Evolutionary conservation across 768 basidiomycete genomes (phyloP), one percentile per base, ranked within the genome.

Genomic region (Cantharellus cinnabarinus): DNA sequence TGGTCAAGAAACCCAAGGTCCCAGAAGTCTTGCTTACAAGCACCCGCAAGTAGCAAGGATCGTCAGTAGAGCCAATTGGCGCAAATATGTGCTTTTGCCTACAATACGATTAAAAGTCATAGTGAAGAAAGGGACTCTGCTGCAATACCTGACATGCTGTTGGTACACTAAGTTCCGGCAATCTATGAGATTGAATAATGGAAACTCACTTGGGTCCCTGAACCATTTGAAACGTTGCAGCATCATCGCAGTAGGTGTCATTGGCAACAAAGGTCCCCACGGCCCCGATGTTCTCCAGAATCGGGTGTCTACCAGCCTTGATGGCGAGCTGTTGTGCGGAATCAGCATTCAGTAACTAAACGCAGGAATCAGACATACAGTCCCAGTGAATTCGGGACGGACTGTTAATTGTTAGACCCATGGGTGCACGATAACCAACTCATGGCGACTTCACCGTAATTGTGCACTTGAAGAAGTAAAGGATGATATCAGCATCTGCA

Each of bases 11-110:
- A 29, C 20, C 20, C 20, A 29, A 29, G 20, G 20, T 29, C 20
- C 20, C 20, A 29, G 20, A 29, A 29, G 20, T 29, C 20, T 29
- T 29, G 61, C 71, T 63, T 53, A 70, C 71, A 86, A 94, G 68
- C 82, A 89, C 0, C 91, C 86, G 61, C 82, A 81, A 80, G 90
- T 84, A 0, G 89, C 89, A 79, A 94, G 84, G 41, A 91, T 72
- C 1, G 80, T 75, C 51, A 97, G 70, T 2, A 97, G 73, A 1
- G 83, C 93, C 39, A 89, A 78, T 69, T 97, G 93, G 10, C 83
- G 79, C 14, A 99, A 72, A 65, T 91, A 94, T 0, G 93, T 98
- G 67, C 88, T 57, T 42, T 57, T 57, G 39, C 56, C 56, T 57
- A 37, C 14, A 54, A 10, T 5, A 39, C 39, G 39, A 40, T 5